Evolutionary conservation across 805 yeast genomes (phyloP), one percentile per base, ranked within the genome.

Genomic region (Kodamaea nitidulidarum): DNA sequence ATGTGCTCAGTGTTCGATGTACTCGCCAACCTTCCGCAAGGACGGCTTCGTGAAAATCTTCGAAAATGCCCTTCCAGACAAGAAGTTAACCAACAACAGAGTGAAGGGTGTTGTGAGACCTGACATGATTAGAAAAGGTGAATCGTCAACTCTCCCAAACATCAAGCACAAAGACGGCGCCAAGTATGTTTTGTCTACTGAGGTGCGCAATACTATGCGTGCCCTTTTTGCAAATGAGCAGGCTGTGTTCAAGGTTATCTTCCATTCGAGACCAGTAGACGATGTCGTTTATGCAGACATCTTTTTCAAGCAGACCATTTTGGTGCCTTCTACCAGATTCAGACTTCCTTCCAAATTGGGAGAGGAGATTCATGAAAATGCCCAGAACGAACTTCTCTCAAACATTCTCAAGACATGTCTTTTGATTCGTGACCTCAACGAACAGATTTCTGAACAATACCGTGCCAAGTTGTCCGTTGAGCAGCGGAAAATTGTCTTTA

Each of bases 1-100:
- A 62, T 93, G 99, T 76, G 95, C 87, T 54, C 88, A 90, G 64
- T 93, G 99, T 75, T 87, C 88, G 32, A 86, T 90, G 95, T 86
- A 72, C 61, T 88, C 96, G 32, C 98, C 99, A 40, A 72, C 83
- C 25, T 91, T 83, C 71, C 80, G 98, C 67, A 91, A 90, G 55
- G 99, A 93, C 59, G 98, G 98, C 0, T 83, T 80, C 56, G 76
- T 90, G 45, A 93, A 95, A 69, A 80, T 93, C 47, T 93, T 93
- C 55, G 98, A 93, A 66, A 81, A 80, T 49, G 80, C 95, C 4
- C 73, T 95, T 50, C 75, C 75, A 36, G 96, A 87, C 36, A 87
- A 87, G 58, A 96, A 91, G 60, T 55, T 76, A 38, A 71, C 83
- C 39, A 82, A 83, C 63, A 93, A 93, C 69, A 71, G 91, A 60